Evolutionary conservation across 345 rosid species (phyloP), one percentile per base, ranked within the genome.

Genomic region (Eucalyptus curtisii): DNA sequence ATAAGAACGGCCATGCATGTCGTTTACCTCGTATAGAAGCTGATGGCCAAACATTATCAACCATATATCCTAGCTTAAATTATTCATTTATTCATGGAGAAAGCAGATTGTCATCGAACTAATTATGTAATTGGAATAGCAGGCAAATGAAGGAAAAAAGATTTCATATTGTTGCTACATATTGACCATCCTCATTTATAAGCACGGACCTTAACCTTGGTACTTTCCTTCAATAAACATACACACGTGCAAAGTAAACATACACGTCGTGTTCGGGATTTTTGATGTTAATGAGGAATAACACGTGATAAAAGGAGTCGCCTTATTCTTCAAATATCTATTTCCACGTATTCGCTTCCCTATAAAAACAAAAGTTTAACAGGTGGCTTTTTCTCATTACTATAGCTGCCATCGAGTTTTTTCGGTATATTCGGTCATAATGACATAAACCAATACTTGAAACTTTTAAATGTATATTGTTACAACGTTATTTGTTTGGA

Each of bases 401-500:
- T n/a, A 0, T 13, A 30, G 15, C 17, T 14, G 8, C 17, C 14
- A 33, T 71, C 6, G 7, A 10, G 4, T 71, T 71, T 25, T 71
- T 71, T 71, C 3, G 17, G 13, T 17, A 33, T 71, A 17, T 71
- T 33, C 22, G 6, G 2, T 33, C 44, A 33, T 71, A 71, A 30
- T 64, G 37, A 64, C 16, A 64, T 64, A 64, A 61, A 37, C 37
- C 17, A 64, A 64, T 30, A 30, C 15, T 64, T 7, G 10, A 64
- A 64, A n/a, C 37, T 30, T 17, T 33, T 71, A 71, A 71, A 71
- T 22, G 25, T 17, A 71, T 71, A 5, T 6, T 71, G 5, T 71
- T 3, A 13, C 80, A 17, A 68, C 1, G 0, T 33, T 68, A 68
- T 68, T 0, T 33, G 42, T 24, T 68, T 33, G 13, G 7, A 31